These are phyloP conservation scores for Kodamaea derodonti DNA, from an alignment of 1,139 yeast genomes.

Conservation along the genomic window DNA sequence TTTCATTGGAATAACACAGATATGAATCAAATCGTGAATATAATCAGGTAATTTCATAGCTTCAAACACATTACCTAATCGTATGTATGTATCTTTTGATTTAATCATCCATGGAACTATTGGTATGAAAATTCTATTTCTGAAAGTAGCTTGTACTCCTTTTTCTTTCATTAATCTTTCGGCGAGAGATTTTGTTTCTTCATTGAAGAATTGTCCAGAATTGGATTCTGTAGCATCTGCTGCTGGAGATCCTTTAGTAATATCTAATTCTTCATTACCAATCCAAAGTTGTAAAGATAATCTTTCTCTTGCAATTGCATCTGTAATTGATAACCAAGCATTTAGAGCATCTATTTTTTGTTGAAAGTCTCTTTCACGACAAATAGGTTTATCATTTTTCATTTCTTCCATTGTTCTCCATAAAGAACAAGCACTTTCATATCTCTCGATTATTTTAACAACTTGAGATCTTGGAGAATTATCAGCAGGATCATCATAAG, in stretches of 20 bases:
- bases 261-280: slow-evolving; percentile 76
- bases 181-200: slow-evolving; percentile 66
- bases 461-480: slow-evolving; percentile 48
- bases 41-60: slow-evolving; percentile 75
- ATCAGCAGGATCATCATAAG: slow-evolving; percentile 29
- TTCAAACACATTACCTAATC: slow-evolving; percentile 59
- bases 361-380: slow-evolving; percentile 62
- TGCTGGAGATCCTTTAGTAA: slow-evolving; percentile 31
- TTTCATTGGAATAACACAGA: slow-evolving; percentile 75
- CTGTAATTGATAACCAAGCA: slow-evolving; percentile 80
- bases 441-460: slow-evolving; percentile 51
- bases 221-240: slow-evolving; percentile 29
- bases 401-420: slow-evolving; percentile 83
- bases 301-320: slow-evolving; percentile 61
- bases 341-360: slow-evolving; percentile 70
- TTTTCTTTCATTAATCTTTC: slow-evolving; percentile 85
- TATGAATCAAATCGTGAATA: slow-evolving; percentile 59
- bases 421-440: slow-evolving; percentile 66
- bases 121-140: slow-evolving; percentile 54
- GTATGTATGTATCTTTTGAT: slow-evolving; percentile 68
- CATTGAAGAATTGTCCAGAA: slow-evolving; percentile 47
- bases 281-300: slow-evolving; percentile 63
- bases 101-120: slow-evolving; percentile 74
- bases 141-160: slow-evolving; percentile 68
- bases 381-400: slow-evolving; percentile 72